Evolutionary conservation across 1,284 basidiomycete genomes (phyloP).

Genomic region (Sporisorium sorghi): DNA sequence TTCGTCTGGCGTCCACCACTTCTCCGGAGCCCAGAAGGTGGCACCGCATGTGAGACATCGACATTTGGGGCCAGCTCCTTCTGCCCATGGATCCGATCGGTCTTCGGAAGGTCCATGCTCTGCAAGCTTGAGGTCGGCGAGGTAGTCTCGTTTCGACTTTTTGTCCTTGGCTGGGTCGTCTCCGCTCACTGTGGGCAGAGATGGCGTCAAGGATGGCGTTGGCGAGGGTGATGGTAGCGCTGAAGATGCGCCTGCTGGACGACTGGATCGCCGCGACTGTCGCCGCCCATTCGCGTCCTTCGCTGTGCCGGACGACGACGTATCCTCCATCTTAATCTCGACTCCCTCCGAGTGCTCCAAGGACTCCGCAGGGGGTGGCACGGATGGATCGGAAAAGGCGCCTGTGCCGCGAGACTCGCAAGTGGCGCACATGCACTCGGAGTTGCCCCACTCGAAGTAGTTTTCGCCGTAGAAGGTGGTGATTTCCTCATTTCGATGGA

Average conservation of each 20-base stretch:
- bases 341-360: slow-evolving; percentile 11
- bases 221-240: slow-evolving; percentile 45
- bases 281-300: slow-evolving; percentile 38
- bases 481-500: slow-evolving; percentile 84
- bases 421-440: slow-evolving; percentile 87
- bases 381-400: slow-evolving; percentile 67
- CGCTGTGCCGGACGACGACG: slow-evolving; percentile 11
- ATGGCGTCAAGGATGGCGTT: slow-evolving; percentile 39
- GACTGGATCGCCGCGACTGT: slow-evolving; percentile 35
- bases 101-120: slow-evolving; percentile 52
- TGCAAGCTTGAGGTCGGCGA: slow-evolving; percentile 46
- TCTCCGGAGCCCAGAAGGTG: slow-evolving; percentile 64
- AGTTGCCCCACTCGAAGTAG: slow-evolving; percentile 84
- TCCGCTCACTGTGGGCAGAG: slow-evolving; percentile 16
- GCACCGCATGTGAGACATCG: slow-evolving; percentile 64
- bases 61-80: slow-evolving; percentile 53
- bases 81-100: slow-evolving; percentile 49
- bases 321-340: slow-evolving; percentile 36
- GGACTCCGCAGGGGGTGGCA: slow-evolving; percentile 3
- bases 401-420: slow-evolving; percentile 82
- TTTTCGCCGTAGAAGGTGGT: slow-evolving; percentile 73
- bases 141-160: slow-evolving; percentile 40
- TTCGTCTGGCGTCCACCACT: slow-evolving; percentile 68
- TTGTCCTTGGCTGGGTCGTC: slow-evolving; percentile 38
- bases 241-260: slow-evolving; percentile 29